Conservation (phyloP, 2,329 filamentous ascomycete species). For the Diaporthe vaccinii region DNA sequence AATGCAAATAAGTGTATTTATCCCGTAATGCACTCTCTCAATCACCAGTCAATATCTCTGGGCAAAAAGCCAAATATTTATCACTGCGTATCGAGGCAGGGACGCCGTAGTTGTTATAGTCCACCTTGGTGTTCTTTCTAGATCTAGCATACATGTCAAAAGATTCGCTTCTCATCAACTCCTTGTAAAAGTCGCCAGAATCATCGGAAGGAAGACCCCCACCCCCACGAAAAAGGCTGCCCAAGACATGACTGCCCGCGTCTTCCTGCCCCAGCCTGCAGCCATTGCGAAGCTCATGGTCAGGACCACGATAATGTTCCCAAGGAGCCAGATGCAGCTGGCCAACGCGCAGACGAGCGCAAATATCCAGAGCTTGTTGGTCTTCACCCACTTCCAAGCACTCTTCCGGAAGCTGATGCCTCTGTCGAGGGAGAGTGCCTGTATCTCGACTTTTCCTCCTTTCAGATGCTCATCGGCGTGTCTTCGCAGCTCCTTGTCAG, state of each 20-base stretch:
- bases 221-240: neutral
- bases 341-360: neutral
- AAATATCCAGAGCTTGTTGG: conserved; percentile 8
- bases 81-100: neutral
- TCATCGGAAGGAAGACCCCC: neutral
- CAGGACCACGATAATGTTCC: neutral
- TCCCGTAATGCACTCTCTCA: neutral
- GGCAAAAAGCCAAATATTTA: neutral
- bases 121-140: neutral
- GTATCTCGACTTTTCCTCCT: conserved; percentile 6
- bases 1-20: neutral
- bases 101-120: neutral
- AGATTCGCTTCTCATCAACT: neutral
- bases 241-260: neutral
- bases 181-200: neutral
- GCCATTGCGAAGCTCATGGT: conserved; percentile 13
- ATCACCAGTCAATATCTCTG: neutral
- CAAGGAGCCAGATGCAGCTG: too few species aligned
- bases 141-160: neutral
- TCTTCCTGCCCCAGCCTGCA: conserved; percentile 16
- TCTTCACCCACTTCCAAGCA: conserved; percentile 16
- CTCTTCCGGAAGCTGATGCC: neutral
- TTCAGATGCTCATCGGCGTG: neutral
- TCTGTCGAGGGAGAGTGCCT: neutral
- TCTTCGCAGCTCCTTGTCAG: neutral